Percentiles rank a stretch among this genome's conserved stretches.
These are phyloP conservation scores for Ramalina peruviana DNA, from an alignment of 495 filamentous ascomycete genomes.

Conservation along the genomic window DNA sequence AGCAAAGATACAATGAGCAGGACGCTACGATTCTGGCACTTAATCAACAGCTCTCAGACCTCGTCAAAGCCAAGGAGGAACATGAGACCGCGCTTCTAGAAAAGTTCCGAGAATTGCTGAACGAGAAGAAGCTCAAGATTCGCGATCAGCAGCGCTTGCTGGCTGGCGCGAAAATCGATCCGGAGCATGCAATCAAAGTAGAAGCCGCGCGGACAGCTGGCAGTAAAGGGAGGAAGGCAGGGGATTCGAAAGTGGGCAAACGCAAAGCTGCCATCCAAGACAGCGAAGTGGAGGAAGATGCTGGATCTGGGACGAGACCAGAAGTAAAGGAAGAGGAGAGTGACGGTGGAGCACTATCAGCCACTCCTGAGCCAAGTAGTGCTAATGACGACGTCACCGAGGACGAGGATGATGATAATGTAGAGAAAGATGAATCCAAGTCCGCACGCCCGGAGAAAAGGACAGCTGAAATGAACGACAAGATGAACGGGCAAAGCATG, in stretches of 20 bases:
- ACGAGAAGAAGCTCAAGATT: constrained; percentile 87
- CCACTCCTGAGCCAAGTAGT: constrained; percentile 2
- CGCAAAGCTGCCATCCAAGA: background rate
- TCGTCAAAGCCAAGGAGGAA: constrained; percentile 48
- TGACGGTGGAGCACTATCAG: constrained; percentile 1
- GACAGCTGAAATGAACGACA: background rate
- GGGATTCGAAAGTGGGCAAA: constrained; percentile 29
- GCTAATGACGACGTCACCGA: constrained; percentile 16
- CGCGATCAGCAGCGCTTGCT: constrained; percentile 64
- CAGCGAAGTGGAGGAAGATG: constrained; percentile 8
- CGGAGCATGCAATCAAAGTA: constrained; percentile 22
- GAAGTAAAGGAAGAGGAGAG: constrained; percentile 6
- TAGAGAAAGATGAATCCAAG: background rate
- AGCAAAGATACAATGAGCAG: constrained; percentile 28
- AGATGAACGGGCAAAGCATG: constrained; percentile 1
- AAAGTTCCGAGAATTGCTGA: constrained; percentile 59
- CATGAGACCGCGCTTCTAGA: constrained; percentile 57
- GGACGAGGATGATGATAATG: constrained; percentile 10
- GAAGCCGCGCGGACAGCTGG: constrained; percentile 7
- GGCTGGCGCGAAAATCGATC: constrained; percentile 42
- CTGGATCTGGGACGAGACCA: constrained; percentile 8
- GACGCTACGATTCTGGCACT: constrained; percentile 37
- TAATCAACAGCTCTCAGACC: constrained; percentile 44
- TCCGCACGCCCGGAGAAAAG: background rate
- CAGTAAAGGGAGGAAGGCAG: constrained; percentile 22